These are phyloP conservation scores for Cymbopogon citratus DNA, from an alignment of 176 grass and related monocot species.

Conservation along the genomic window DNA sequence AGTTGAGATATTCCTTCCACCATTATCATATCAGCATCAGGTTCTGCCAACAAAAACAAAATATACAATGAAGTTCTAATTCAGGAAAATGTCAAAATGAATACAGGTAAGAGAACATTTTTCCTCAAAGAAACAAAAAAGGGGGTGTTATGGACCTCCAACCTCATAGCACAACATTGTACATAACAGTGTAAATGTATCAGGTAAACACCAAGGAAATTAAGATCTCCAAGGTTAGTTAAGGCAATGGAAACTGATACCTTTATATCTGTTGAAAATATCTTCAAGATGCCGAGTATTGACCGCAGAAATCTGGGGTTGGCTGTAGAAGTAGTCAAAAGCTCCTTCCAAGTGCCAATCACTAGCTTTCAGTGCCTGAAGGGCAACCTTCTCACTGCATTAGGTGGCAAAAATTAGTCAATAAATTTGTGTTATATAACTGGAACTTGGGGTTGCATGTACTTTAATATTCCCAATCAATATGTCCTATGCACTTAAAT, in stretches of 20 bases:
- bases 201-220: neutral
- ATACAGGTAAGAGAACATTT: neutral
- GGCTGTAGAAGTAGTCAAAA: slow-evolving; percentile 98
- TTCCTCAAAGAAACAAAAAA: neutral
- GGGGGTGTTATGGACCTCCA: no score
- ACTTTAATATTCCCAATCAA: neutral
- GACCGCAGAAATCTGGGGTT: slow-evolving; percentile 73
- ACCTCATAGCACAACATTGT: neutral
- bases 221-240: neutral
- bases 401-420: neutral
- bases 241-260: slow-evolving; percentile 33
- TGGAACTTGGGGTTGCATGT: neutral
- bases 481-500: neutral
- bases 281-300: slow-evolving; percentile 81
- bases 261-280: slow-evolving; percentile 92
- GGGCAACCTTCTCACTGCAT: slow-evolving; percentile 88
- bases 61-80: neutral
- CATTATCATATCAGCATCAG: slow-evolving; percentile 87
- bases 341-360: slow-evolving; percentile 99
- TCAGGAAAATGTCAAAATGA: no score
- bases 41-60: slow-evolving; percentile 51
- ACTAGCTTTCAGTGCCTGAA: slow-evolving; percentile 93
- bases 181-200: neutral
- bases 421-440: neutral
- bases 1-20: slow-evolving; percentile 92